Conservation (phyloP, 495 filamentous ascomycete genomes). For the Tuber indicum region DNA sequence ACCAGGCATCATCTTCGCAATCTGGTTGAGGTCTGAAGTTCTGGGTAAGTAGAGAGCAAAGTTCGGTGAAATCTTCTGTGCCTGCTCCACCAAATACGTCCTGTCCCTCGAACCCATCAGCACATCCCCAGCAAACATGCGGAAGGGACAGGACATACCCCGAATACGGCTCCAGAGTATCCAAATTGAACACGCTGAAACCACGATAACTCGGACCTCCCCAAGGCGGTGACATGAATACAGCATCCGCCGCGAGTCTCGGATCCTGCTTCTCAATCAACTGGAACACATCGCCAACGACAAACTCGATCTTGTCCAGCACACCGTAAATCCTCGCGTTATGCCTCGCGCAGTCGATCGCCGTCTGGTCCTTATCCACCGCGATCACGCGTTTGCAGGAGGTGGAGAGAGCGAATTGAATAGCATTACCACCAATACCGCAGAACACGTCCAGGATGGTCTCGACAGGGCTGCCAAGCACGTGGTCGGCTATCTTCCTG, state of each 20-base stretch:
- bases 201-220: slow-evolving; percentile 77
- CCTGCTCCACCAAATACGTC: slow-evolving; percentile 14
- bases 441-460: slow-evolving; percentile 80
- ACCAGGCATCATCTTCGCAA: slow-evolving; percentile 53
- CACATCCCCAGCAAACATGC: background rate
- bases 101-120: slow-evolving; percentile 11
- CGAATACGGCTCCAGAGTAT: slow-evolving; percentile 79
- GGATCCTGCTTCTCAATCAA: slow-evolving; percentile 43
- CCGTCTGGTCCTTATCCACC: slow-evolving; percentile 71
- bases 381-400: slow-evolving; percentile 76
- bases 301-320: slow-evolving; percentile 68
- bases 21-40: slow-evolving; percentile 76
- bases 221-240: slow-evolving; percentile 95
- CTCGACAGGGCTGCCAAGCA: slow-evolving; percentile 48
- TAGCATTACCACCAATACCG: slow-evolving; percentile 89
- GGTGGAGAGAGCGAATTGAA: slow-evolving; percentile 74
- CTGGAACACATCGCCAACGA: slow-evolving; percentile 74
- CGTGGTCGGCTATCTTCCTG: slow-evolving; percentile 73
- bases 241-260: slow-evolving; percentile 50
- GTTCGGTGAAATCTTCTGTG: slow-evolving; percentile 46
- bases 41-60: slow-evolving; percentile 79
- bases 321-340: slow-evolving; percentile 89
- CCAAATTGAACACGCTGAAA: slow-evolving; percentile 75
- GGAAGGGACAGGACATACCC: slow-evolving; percentile 44
- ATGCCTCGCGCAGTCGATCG: slow-evolving; percentile 79